Percentiles rank a stretch among this genome's conserved stretches.
Conservation (phyloP, 306 rosid species). For the Cicer judaicum region DNA sequence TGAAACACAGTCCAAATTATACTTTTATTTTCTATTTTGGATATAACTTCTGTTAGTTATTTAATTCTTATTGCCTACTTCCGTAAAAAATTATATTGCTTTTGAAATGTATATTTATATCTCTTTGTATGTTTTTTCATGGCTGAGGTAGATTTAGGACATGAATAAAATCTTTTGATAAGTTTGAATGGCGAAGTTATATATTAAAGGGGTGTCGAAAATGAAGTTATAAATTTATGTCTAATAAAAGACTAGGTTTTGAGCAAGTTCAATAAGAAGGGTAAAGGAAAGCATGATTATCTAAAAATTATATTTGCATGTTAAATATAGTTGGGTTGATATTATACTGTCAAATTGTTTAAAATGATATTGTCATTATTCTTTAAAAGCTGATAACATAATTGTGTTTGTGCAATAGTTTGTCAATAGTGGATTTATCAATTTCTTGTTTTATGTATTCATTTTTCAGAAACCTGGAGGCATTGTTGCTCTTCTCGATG, state of each 20-base stretch:
- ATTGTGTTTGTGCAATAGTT: slow-evolving; percentile 16
- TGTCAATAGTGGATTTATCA: slow-evolving; percentile 31
- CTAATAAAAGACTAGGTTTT: not conserved
- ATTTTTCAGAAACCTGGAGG: slow-evolving; percentile 99
- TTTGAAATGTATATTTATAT: not conserved
- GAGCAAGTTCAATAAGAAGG: slow-evolving; percentile 8
- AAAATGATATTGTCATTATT: slow-evolving; percentile 31
- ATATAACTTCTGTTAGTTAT: not conserved
- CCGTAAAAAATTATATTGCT: not conserved
- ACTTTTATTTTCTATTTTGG: not conserved
- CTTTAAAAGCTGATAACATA: slow-evolving; percentile 27
- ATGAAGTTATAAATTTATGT: not conserved
- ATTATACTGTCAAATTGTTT: slow-evolving; percentile 12
- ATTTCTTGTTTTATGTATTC: slow-evolving; percentile 32
- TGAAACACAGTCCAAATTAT: not conserved
- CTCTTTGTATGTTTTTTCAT: not conserved
- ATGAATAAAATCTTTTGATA: not conserved
- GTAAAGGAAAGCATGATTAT: slow-evolving; percentile 28
- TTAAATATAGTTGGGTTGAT: slow-evolving; percentile 11
- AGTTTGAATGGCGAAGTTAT: not conserved
- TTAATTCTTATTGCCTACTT: not conserved
- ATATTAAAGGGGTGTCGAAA: not conserved
- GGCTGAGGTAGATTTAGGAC: not conserved
- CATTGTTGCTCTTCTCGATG: slow-evolving; percentile 96
- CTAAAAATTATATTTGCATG: slow-evolving; percentile 33